Evolutionary conservation across 177 flowering plant species (phyloP).

Genomic region (Vitis hybrid): DNA sequence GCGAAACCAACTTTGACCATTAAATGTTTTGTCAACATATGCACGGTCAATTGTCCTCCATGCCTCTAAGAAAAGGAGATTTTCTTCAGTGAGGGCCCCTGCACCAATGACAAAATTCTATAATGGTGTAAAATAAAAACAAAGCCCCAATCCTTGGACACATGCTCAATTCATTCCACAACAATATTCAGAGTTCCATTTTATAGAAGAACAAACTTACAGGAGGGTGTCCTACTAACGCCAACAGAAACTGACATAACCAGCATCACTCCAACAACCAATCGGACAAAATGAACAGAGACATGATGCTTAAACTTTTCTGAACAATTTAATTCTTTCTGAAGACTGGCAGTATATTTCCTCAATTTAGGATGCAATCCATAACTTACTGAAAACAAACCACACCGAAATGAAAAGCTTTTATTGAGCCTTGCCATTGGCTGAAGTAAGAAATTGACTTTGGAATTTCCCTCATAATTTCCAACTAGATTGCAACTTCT

Average conservation of each 20-base stretch:
- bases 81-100: slow-evolving; percentile 93
- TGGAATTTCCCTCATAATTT: slow-evolving; percentile 14
- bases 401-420: slow-evolving; percentile 17
- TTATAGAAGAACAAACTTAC: slow-evolving; percentile 39
- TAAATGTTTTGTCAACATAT: slow-evolving; percentile 86
- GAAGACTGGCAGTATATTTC: slow-evolving; percentile 16
- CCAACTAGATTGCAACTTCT: slow-evolving; percentile 6
- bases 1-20: slow-evolving; percentile 97
- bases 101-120: slow-evolving; percentile 8
- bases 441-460: slow-evolving; percentile 13
- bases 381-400: slow-evolving; percentile 18
- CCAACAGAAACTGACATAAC: slow-evolving; percentile 50
- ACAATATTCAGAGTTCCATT: background rate
- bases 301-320: slow-evolving; percentile 30
- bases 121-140: background rate
- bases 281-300: slow-evolving; percentile 29
- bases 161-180: background rate
- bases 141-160: background rate
- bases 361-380: slow-evolving; percentile 13
- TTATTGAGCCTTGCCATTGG: slow-evolving; percentile 20
- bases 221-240: slow-evolving; percentile 49
- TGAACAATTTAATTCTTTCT: slow-evolving; percentile 22
- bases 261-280: slow-evolving; percentile 50
- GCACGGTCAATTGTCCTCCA: slow-evolving; percentile 98
- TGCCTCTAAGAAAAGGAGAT: slow-evolving; percentile 92